Base-by-base conservation (phyloP, 1,284 basidiomycete species). In the Salmacisia buchloeana region DNA sequence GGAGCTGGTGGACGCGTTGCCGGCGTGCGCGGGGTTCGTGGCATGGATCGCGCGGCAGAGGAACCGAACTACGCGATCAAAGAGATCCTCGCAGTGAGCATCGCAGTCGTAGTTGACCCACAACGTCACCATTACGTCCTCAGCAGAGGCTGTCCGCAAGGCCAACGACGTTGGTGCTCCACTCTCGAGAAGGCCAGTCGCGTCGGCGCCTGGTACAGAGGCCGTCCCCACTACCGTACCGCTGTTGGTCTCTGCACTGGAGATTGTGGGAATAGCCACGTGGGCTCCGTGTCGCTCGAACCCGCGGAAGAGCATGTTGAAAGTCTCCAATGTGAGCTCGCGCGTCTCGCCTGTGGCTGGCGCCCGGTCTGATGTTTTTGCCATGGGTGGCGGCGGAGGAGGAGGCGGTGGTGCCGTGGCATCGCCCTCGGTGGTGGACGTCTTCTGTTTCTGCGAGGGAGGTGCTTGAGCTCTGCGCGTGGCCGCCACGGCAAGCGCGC, bases 101-200 rank as follows among this genome's bases (percentile, higher is more conserved):
- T 97, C 91, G 78, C 93, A 97, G 80, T 99, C 96, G 80, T 96
- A 98, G 80, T 98, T 98, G 64, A 88, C 85, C 83, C 92, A 99
- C 10, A 97, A 83, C 76, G 97, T 92, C 52, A 96, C 91, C 88
- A 54, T 54, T 7, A 54, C 49, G 27, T 54, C 49, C 27, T 54
- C 49, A 12, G 27, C 27, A 15, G 29, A n/a, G 3, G 34, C 12
- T 25, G 21, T 13, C 2, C 46, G 21, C 25, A 7, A 18, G 18
- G 27, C 18, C 3, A 33, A 7, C 6, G 49, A 13, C 12, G 27
- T 54, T 12, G 31, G 49, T 15, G 27, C 27, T 15, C 27, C 49
- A 6, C 49, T 31, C 18, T 18, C 25, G 9, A 25, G 18, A 13
- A 13, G 27, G 3, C 27, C 49, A 3, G 12, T 12, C 27, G 13